Conservation (phyloP, 78 protist species). For the Dictyostelium firmibasis region DNA sequence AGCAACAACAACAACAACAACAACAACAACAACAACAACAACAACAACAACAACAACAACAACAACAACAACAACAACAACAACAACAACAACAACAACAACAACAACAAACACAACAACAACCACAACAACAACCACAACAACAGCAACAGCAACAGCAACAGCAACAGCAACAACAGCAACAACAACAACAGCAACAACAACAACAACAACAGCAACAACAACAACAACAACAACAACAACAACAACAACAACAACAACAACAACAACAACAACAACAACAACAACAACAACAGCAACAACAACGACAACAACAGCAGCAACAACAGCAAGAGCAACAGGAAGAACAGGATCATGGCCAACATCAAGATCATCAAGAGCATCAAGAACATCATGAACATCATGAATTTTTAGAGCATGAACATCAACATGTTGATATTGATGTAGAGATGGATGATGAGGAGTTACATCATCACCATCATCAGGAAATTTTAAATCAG, state of each 20-base stretch:
- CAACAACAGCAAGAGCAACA: neutral
- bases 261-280: neutral
- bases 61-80: neutral
- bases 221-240: neutral
- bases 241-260: neutral
- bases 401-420: neutral
- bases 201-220: neutral
- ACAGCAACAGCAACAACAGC: neutral
- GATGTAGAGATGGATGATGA: neutral
- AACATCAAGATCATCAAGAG: neutral
- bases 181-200: constrained; percentile 4
- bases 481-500: neutral
- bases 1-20: neutral
- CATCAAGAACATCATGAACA: neutral
- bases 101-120: too few species aligned
- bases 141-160: neutral
- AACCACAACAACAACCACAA: too few species aligned
- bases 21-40: neutral
- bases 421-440: neutral
- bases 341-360: neutral
- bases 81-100: neutral
- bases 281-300: neutral
- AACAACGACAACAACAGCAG: neutral
- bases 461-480: neutral
- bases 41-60: neutral